Conservation (phyloP, 2,329 filamentous ascomycete genomes). For the Malbranchea cinnamomea region DNA sequence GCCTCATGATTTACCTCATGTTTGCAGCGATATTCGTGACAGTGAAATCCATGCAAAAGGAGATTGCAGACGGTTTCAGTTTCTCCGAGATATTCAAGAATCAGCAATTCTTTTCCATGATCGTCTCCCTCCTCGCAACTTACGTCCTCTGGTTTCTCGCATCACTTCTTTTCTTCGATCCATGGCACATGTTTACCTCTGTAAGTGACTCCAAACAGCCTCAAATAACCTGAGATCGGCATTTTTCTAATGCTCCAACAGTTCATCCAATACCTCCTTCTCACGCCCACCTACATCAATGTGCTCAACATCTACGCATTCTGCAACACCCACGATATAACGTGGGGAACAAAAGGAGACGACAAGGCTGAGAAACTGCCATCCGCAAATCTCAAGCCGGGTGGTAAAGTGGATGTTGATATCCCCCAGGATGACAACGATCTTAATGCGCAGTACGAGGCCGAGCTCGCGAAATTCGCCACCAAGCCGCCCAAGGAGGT, state of each 20-base stretch:
- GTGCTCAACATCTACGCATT: conserved; percentile 98
- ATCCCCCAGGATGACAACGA: conserved; percentile 83
- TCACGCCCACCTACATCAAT: conserved; percentile 95
- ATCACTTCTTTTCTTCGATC: conserved; percentile 89
- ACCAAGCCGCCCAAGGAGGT: conserved; percentile 60
- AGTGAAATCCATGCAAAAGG: conserved; percentile 63
- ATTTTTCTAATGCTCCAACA: conserved; percentile 18
- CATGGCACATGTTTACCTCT: conserved; percentile 97
- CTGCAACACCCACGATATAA: conserved; percentile 95
- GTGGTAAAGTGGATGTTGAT: conserved; percentile 83
- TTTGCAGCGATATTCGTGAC: conserved; percentile 94
- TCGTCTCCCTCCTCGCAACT: conserved; percentile 81
- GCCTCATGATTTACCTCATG: conserved; percentile 88
- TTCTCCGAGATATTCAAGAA: conserved; percentile 68
- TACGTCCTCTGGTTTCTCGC: conserved; percentile 87
- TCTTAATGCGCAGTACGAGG: conserved; percentile 86
- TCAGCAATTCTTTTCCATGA: conserved; percentile 78
- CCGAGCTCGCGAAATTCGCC: conserved; percentile 60
- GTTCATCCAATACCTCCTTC: conserved; percentile 82
- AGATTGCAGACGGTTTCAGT: conserved; percentile 52
- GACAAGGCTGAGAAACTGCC: conserved; percentile 87
- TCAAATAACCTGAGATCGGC: no score
- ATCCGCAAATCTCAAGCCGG: conserved; percentile 77
- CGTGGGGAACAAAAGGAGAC: conserved; percentile 96
- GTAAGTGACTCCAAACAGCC: conserved; percentile 19